Base-by-base conservation (phyloP, 495 filamentous ascomycete species). In the Parachaetomium inaequale region DNA sequence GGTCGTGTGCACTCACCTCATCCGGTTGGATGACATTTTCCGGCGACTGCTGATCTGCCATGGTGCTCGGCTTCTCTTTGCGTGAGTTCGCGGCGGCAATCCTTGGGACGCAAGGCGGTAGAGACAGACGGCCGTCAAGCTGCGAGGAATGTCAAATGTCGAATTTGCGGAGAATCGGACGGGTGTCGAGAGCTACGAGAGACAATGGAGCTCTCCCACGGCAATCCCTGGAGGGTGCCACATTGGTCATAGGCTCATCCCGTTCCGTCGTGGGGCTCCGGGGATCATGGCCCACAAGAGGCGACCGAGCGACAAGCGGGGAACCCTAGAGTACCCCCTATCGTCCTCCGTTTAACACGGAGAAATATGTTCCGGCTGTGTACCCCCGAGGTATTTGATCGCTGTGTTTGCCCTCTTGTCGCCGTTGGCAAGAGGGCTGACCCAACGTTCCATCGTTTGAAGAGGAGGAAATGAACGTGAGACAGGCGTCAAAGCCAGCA, bases 261-360 rank as follows among this genome's bases (percentile, higher is more conserved):
- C 54, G 54, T 32, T 32, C 54, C 54, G 54, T 31, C 52, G 52
- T 55, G 52, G 52, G 52, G 25, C 34, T 40, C 29, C n/a, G 52
- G 32, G 52, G 52, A 42, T 31, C 54, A 45, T 45, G 38, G 21
- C 21, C 54, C 54, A 45, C 31, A 25, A 3, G n/a, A 25, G 4
- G n/a, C 23, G 31, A 45, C 38, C 7, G 17, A n/a, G 38, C 7
- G 3, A 25, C 38, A 23, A 32, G 40, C 7, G 2, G 14, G 11
- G 23, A 19, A 55, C 52, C 23, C 34, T 23, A 29, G 12, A 31
- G 36, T 26, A 55, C 51, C 50, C 50, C 28, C 19, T n/a, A 3
- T 17, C 29, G n/a, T 34, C 12, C 17, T 31, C n/a, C 4, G 29
- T 1, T 17, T 8, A 32, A 5, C 17, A 7, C 15, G 6, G 29